Evolutionary conservation across 2,329 filamentous ascomycete species (phyloP), one percentile per base, ranked within the genome.

Genomic region (Colletotrichum liaoningense): DNA sequence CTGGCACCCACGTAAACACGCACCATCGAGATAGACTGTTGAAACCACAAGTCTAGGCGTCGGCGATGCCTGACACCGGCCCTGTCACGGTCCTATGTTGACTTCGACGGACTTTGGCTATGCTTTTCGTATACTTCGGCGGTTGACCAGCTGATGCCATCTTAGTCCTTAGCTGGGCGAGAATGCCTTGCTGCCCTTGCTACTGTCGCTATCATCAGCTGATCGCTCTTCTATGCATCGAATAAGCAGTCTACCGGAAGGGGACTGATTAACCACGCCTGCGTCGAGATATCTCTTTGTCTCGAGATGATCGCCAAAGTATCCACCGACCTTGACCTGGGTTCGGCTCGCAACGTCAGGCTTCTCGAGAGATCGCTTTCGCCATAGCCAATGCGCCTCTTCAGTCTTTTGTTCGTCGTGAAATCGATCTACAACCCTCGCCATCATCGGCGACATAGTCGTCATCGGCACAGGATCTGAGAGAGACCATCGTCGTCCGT

Each of bases 211-310:
- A 54, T 30, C 38, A 54, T 33, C 14, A 28, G 46, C 62, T 28
- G 46, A 54, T 54, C 19, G 9, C 38, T 19, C 19, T 49, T 49
- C 42, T 22, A 49, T 22, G 19, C 42, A 49, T 49, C 19, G 7
- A 22, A 49, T n/a, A 49, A 22, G 19, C 19, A 19, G 42, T 49
- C 42, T 19, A 38, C 59, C 67, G 52, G 24, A 65, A 49, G 24
- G 14, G 55, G 55, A 46, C 30, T 38, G 60, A 62, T 70, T 33
- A n/a, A 49, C 67, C 46, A 33, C 26, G 22, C 24, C 24, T 28
- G 16, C 9, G 30, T 58, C 9, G 38, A 28, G 16, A 54, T 30
- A 7, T 9, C 42, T 63, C 69, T 73, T 73, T 73, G 70, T 73
- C 33, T n/a, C 24, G 16, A 56, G 55, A 52, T 24, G 67, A 73